A percentile compares a stretch with the other conserved stretches of the same genome.
These are phyloP conservation scores for Hydrangea macrophylla DNA, from an alignment of 148 eudicot genomes.

Conservation along the genomic window DNA sequence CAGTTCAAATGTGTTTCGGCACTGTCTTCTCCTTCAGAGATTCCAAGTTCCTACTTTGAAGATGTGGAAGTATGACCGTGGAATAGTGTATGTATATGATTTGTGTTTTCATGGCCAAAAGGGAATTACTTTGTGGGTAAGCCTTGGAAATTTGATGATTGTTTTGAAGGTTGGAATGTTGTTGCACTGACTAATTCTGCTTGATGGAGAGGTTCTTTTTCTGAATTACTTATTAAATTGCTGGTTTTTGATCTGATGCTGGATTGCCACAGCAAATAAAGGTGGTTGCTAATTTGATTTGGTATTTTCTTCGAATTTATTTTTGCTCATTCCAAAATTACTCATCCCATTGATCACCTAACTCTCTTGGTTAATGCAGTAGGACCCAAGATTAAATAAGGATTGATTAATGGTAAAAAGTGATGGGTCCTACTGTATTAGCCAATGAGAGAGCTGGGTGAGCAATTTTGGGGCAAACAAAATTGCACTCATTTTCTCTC, in stretches of 20 bases:
- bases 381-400: too few species aligned
- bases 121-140: neutral
- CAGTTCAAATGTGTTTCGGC: constrained; percentile 78
- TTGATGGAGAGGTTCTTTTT: neutral
- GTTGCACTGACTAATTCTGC: neutral
- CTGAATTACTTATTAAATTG: neutral
- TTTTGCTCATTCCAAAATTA: too few species aligned
- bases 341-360: too few species aligned
- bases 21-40: constrained; percentile 44
- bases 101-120: neutral
- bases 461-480: too few species aligned
- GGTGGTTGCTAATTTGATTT: neutral
- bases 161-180: constrained; percentile 3
- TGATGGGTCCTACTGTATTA: too few species aligned
- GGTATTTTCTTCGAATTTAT: neutral
- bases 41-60: constrained; percentile 55
- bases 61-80: constrained; percentile 33
- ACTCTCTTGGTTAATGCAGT: too few species aligned
- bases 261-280: neutral
- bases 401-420: too few species aligned
- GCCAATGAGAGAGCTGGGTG: too few species aligned
- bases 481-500: too few species aligned
- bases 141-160: constrained; percentile 2
- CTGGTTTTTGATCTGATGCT: neutral
- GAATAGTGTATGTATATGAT: constrained; percentile 1